Evolutionary conservation across 805 yeast genomes (phyloP), one percentile per base, ranked within the genome.

Genomic region (Candida sithepensis): DNA sequence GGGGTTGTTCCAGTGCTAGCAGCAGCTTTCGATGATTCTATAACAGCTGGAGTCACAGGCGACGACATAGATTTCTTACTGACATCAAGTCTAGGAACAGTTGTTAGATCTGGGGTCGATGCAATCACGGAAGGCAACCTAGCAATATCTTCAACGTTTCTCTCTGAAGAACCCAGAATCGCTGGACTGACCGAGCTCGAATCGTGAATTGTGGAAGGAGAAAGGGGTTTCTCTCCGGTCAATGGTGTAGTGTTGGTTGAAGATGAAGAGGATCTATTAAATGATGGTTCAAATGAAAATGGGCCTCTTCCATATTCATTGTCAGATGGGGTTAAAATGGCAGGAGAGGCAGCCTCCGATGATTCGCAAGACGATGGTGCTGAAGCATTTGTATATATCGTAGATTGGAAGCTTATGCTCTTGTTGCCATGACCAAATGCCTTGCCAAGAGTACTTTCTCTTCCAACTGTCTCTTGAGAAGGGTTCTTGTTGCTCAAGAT

Each of bases 51-150:
- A 40, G 46, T 43, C 10, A 45, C 38, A 3, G 52, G 48, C 5
- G 54, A 45, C 16, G 44, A 38, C 16, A 43, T 28, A 6, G 22
- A 63, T 63, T 43, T 64, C 53, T 47, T 54, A 54, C 36, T 67
- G 63, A 2, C 63, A 65, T 46, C 56, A 56, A 46, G 65, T 56
- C 39, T 43, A 56, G 41, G 63, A 65, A 50, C 57, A 58, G 14
- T 71, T 59, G 66, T 55, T n/a, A 61, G 56, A 40, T 56, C 51
- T 41, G 61, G 63, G 39, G 43, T 50, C 30, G 56, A 57, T 28
- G 37, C 47, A 33, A 47, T 45, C 46, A 58, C 47, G 13, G 58
- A 43, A n/a, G 37, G 51, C 19, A 23, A 21, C 26, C 24, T 41
- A 6, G 12, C 34, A 10, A 30, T 30, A 5, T 9, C 13, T 12